Conservation (phyloP, 1,284 basidiomycete species). For the Mycena sp. region DNA sequence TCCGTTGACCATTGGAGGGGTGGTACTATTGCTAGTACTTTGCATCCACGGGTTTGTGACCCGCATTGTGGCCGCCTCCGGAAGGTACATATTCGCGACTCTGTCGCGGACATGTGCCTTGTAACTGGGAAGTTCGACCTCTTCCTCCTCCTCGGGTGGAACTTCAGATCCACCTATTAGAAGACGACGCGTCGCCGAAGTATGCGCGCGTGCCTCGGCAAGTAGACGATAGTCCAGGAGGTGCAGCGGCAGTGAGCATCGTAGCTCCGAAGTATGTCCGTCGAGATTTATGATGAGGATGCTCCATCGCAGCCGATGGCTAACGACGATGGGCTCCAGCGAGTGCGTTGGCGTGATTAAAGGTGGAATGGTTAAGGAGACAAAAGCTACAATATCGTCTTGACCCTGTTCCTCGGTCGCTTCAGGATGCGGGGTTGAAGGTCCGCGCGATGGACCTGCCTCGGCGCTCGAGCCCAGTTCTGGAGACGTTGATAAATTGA, state of each 20-base stretch:
- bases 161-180: slow-evolving; percentile 52
- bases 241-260: slow-evolving; percentile 89
- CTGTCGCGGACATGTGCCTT: slow-evolving; percentile 89
- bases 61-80: slow-evolving; percentile 71
- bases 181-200: slow-evolving; percentile 75
- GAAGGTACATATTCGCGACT: slow-evolving; percentile 81
- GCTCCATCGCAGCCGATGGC: slow-evolving; percentile 80
- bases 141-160: slow-evolving; percentile 67
- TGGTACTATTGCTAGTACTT: slow-evolving; percentile 49
- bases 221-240: slow-evolving; percentile 80
- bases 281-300: slow-evolving; percentile 87
- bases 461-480: slow-evolving; percentile 3
- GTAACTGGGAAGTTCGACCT: slow-evolving; percentile 86
- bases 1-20: slow-evolving; percentile 25
- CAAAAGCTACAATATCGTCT: slow-evolving; percentile 56
- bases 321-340: slow-evolving; percentile 76
- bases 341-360: slow-evolving; percentile 71
- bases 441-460: slow-evolving; percentile 22
- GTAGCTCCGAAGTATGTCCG: slow-evolving; percentile 89
- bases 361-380: slow-evolving; percentile 57
- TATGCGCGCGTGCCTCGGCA: slow-evolving; percentile 77
- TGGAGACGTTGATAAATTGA: slow-evolving; percentile 24
- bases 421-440: neutral
- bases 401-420: slow-evolving; percentile 11
- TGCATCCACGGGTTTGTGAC: slow-evolving; percentile 70